Percentiles rank a stretch among this genome's conserved stretches.
These are phyloP conservation scores for Leptographium procerum DNA, from an alignment of 2,329 filamentous ascomycete genomes.

Conservation along the genomic window DNA sequence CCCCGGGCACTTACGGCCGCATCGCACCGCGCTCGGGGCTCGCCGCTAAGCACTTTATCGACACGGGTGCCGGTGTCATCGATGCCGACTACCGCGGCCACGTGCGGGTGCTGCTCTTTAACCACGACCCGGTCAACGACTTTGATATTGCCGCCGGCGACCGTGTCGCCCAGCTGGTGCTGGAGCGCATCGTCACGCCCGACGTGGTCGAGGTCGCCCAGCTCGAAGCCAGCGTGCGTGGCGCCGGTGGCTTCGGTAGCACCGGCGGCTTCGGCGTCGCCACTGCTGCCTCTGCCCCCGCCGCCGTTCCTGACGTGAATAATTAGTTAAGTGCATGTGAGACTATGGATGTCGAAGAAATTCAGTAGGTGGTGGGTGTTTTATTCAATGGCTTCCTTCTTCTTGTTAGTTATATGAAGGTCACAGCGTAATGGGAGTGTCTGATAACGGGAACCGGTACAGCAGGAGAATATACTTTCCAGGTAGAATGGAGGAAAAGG, in stretches of 20 bases:
- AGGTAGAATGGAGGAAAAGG: neutral
- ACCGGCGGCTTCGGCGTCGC: constrained; percentile 42
- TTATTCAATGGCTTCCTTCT: too few species aligned
- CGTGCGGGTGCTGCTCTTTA: constrained; percentile 91
- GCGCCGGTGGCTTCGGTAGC: constrained; percentile 84
- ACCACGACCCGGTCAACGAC: constrained; percentile 64
- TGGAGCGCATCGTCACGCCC: constrained; percentile 91
- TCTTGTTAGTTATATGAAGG: too few species aligned
- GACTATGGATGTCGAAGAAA: too few species aligned
- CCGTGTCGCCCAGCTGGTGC: constrained; percentile 81
- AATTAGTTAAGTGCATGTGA: too few species aligned
- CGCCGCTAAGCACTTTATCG: constrained; percentile 88
- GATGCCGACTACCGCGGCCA: constrained; percentile 94
- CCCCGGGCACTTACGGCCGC: constrained; percentile 81
- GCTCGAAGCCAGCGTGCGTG: constrained; percentile 81
- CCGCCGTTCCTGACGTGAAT: neutral
- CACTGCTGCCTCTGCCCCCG: neutral
- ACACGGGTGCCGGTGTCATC: constrained; percentile 91
- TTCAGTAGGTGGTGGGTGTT: too few species aligned
- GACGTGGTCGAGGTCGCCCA: constrained; percentile 82
- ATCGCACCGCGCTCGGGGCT: constrained; percentile 86
- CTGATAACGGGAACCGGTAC: neutral
- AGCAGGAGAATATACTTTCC: neutral
- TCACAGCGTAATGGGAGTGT: neutral
- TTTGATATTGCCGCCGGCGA: constrained; percentile 78